Percentiles rank a stretch among this genome's conserved stretches.
phyloP scores from a whole-genome alignment of 2,329 filamentous ascomycete genomes.

The Aureobasidium sp. region DNA sequence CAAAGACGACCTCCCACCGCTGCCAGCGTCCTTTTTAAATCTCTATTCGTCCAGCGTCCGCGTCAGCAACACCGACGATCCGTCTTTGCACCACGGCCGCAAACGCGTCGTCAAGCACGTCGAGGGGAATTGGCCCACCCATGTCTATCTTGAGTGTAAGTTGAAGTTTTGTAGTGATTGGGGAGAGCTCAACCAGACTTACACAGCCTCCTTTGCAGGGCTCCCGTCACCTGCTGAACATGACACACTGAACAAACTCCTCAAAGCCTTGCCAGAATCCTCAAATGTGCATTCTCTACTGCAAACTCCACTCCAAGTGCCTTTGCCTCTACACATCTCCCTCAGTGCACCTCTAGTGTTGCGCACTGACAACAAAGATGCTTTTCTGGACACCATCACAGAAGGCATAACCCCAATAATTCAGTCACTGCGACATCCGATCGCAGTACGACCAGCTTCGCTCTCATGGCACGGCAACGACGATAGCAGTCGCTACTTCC shows the following conservation, averaged over 20 bases:
- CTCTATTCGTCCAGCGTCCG: slow-evolving; percentile 79
- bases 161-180: slow-evolving; percentile 18
- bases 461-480: slow-evolving; percentile 60
- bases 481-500: slow-evolving; percentile 67
- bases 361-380: slow-evolving; percentile 59
- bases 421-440: slow-evolving; percentile 24
- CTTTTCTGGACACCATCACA: slow-evolving; percentile 53
- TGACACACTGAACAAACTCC: neutral
- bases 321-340: slow-evolving; percentile 80
- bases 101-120: slow-evolving; percentile 76
- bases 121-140: slow-evolving; percentile 84
- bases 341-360: slow-evolving; percentile 76
- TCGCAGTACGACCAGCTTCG: slow-evolving; percentile 36
- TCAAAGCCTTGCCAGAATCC: neutral
- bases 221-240: slow-evolving; percentile 2
- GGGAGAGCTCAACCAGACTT: neutral
- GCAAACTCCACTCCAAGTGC: slow-evolving; percentile 66
- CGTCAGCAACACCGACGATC: slow-evolving; percentile 71
- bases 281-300: slow-evolving; percentile 58
- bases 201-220: slow-evolving; percentile 4
- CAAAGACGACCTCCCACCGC: slow-evolving; percentile 32
- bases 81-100: slow-evolving; percentile 74
- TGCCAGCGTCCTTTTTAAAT: slow-evolving; percentile 76
- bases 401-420: neutral
- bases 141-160: slow-evolving; percentile 89